Conservation (phyloP, 768 basidiomycete species). For the Suillus paluster region DNA sequence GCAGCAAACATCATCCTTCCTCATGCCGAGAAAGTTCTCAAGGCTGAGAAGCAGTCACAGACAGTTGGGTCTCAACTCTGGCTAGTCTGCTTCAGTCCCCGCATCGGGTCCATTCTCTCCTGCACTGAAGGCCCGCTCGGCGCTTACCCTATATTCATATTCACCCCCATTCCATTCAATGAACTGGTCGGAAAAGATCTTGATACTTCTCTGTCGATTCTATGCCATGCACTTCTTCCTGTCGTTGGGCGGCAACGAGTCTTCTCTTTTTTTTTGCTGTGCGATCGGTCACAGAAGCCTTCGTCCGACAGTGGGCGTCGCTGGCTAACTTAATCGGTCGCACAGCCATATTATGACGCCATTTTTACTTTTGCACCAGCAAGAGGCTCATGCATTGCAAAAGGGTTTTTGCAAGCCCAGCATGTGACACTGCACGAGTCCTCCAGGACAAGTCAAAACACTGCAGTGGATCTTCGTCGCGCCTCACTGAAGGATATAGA, state of each 20-base stretch:
- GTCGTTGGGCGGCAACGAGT: constrained; percentile 46
- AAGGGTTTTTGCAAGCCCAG: not conserved
- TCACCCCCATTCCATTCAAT: constrained; percentile 47
- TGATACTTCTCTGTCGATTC: not conserved
- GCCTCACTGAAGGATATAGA: constrained; percentile 35
- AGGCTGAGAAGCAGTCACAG: constrained; percentile 13
- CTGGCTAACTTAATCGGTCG: constrained; percentile 46
- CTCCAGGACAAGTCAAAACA: constrained; percentile 12
- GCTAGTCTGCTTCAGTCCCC: constrained; percentile 28
- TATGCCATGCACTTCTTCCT: constrained; percentile 30
- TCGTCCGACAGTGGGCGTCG: constrained; percentile 53
- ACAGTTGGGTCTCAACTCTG: constrained; percentile 21
- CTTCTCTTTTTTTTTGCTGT: constrained; percentile 72
- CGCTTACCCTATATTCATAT: constrained; percentile 70
- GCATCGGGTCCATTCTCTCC: constrained; percentile 53
- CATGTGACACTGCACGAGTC: not conserved
- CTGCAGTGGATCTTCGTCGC: constrained; percentile 33
- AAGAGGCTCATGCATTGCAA: constrained; percentile 35
- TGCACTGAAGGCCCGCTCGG: constrained; percentile 61
- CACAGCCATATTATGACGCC: constrained; percentile 63
- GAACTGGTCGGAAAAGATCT: constrained; percentile 42
- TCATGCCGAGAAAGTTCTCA: constrained; percentile 36
- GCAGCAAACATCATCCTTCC: constrained; percentile 46
- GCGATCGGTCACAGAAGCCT: constrained; percentile 46
- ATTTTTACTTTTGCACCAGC: constrained; percentile 58